phyloP scores from a whole-genome alignment of 805 yeast species.

The Barnettozyma wickerhamii region DNA sequence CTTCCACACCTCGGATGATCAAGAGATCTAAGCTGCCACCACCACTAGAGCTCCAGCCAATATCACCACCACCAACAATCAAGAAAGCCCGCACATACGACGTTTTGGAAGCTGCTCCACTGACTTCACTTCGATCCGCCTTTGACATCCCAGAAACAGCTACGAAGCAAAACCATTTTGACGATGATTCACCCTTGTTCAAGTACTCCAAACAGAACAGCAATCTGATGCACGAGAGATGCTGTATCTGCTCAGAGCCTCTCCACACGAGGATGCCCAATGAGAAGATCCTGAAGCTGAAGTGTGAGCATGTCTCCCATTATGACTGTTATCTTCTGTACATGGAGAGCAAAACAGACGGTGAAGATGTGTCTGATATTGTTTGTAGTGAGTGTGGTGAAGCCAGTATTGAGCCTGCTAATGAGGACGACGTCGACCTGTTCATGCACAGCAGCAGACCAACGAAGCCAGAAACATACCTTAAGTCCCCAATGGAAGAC shows the following conservation, averaged over 20 bases:
- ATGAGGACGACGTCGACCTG: background rate
- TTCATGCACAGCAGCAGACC: background rate
- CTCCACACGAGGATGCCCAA: constrained; percentile 35
- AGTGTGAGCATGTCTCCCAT: constrained; percentile 43
- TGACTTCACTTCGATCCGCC: constrained; percentile 1
- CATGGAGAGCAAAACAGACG: constrained; percentile 1
- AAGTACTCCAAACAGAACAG: constrained; percentile 9
- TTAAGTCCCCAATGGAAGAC: constrained; percentile 1
- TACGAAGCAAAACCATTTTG: background rate
- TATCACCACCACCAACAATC: constrained; percentile 23
- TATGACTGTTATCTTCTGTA: constrained; percentile 35
- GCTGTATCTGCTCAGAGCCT: constrained; percentile 43
- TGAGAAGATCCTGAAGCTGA: constrained; percentile 37
- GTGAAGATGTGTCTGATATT: constrained; percentile 4
- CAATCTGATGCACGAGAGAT: constrained; percentile 25
- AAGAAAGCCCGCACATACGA: constrained; percentile 2
- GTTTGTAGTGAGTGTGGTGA: constrained; percentile 6
- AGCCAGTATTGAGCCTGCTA: background rate
- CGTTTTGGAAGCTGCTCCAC: background rate
- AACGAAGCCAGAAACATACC: background rate
- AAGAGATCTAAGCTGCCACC: constrained; percentile 23
- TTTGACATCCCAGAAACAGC: background rate
- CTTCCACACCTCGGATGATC: constrained; percentile 15
- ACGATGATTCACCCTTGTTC: constrained; percentile 7
- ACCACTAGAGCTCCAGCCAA: constrained; percentile 16